Evolutionary conservation across 2,329 filamentous ascomycete genomes (phyloP).

Genomic region (Epicoccum sorghinum): DNA sequence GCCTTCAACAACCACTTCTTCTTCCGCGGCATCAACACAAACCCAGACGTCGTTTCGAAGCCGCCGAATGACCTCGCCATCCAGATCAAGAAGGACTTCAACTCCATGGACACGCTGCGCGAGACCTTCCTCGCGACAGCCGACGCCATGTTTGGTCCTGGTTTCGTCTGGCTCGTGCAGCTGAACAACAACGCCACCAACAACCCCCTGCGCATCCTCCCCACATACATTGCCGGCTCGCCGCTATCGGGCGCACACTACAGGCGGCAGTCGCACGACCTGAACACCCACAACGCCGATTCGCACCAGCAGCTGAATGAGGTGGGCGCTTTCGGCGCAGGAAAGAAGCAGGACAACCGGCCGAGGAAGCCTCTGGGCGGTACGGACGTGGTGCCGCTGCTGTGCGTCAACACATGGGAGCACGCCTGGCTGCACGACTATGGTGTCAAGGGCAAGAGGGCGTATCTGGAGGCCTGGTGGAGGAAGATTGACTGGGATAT

Average conservation of each 20-base stretch:
- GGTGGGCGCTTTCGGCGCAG: slow-evolving; percentile 49
- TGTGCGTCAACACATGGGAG: slow-evolving; percentile 97
- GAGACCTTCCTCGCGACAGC: slow-evolving; percentile 81
- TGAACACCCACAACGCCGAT: slow-evolving; percentile 63
- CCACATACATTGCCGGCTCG: slow-evolving; percentile 89
- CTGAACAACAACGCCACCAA: slow-evolving; percentile 52
- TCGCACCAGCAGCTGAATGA: slow-evolving; percentile 43
- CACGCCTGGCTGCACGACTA: slow-evolving; percentile 90
- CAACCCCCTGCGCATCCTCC: slow-evolving; percentile 69
- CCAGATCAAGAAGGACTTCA: slow-evolving; percentile 74
- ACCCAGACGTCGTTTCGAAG: slow-evolving; percentile 29
- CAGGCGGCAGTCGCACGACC: slow-evolving; percentile 70
- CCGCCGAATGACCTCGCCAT: slow-evolving; percentile 59
- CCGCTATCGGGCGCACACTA: slow-evolving; percentile 87
- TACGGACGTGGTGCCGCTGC: slow-evolving; percentile 72
- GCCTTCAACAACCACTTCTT: slow-evolving; percentile 90
- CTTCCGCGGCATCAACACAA: slow-evolving; percentile 64
- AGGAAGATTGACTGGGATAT: slow-evolving; percentile 81
- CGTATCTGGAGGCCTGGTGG: slow-evolving; percentile 86
- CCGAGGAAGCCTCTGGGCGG: slow-evolving; percentile 66
- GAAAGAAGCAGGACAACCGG: slow-evolving; percentile 29
- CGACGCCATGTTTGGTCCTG: slow-evolving; percentile 91
- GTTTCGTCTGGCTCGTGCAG: slow-evolving; percentile 91
- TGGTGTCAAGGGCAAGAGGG: slow-evolving; percentile 74
- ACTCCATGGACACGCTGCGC: slow-evolving; percentile 80